Percentiles rank a stretch among this genome's conserved stretches.
phyloP scores from a whole-genome alignment of 2,329 filamentous ascomycete species.

The Harringtonia aguacate region DNA sequence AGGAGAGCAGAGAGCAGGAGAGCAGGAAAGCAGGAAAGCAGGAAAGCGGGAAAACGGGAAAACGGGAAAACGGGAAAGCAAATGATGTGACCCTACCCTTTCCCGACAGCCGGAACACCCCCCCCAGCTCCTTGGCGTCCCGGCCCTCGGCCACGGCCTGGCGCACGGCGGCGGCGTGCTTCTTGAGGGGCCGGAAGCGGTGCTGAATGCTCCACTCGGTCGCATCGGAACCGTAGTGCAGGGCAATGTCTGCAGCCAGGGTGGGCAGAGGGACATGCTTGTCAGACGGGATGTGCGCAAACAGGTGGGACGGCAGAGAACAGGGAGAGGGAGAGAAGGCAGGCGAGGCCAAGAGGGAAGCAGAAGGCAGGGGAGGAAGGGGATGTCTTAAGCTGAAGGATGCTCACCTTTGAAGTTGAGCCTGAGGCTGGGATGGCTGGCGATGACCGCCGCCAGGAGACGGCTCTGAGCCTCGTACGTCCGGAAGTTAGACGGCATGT shows the following conservation, averaged over 20 bases:
- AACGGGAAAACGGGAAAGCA: not conserved
- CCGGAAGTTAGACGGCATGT: conserved; percentile 46
- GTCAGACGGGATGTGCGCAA: not conserved
- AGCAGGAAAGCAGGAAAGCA: not conserved
- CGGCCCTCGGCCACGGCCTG: conserved; percentile 22
- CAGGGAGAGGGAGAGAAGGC: not conserved
- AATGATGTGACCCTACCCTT: conserved; percentile 24
- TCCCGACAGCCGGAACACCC: conserved; percentile 26
- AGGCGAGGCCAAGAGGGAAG: not conserved
- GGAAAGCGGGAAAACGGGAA: not conserved
- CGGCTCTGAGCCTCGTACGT: conserved; percentile 49
- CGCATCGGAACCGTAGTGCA: conserved; percentile 38
- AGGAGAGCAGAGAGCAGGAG: not conserved
- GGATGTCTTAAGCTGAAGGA: not conserved
- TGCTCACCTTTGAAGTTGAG: conserved; percentile 52
- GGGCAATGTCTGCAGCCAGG: conserved; percentile 29
- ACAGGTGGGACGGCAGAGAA: no score
- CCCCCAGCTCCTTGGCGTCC: conserved; percentile 33
- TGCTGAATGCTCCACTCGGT: conserved; percentile 37
- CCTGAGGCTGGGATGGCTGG: conserved; percentile 40
- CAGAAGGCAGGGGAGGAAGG: conserved; percentile 2
- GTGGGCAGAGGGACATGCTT: not conserved
- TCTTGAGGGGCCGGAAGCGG: conserved; percentile 36
- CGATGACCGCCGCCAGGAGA: conserved; percentile 50
- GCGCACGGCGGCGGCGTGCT: conserved; percentile 28